Evolutionary conservation across 202 grass and related monocot genomes (phyloP).

Genomic region (Panicum virgatum): DNA sequence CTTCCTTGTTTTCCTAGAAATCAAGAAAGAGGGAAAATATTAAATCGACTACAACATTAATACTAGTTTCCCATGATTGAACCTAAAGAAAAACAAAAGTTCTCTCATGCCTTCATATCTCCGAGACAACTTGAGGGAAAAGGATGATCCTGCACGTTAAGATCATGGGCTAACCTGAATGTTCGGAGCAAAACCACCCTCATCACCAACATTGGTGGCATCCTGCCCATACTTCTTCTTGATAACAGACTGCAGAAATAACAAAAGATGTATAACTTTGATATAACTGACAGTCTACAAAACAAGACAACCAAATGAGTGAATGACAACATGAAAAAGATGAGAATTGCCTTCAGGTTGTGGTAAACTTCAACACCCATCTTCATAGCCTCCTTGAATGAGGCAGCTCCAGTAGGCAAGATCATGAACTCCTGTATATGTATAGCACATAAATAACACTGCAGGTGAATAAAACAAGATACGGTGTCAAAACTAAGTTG

Average conservation of each 20-base stretch:
- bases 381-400: slow-evolving; percentile 97
- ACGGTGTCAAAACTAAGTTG: background rate
- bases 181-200: slow-evolving; percentile 96
- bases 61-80: background rate
- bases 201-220: slow-evolving; percentile 94
- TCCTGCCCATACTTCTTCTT: slow-evolving; percentile 99
- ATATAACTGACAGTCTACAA: background rate
- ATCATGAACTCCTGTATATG: slow-evolving; percentile 90
- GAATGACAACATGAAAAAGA: too few species aligned
- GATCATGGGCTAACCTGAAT: slow-evolving; percentile 61
- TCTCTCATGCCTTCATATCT: too few species aligned
- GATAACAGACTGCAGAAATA: slow-evolving; percentile 60
- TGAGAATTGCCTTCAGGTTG: slow-evolving; percentile 62
- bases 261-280: background rate
- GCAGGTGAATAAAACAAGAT: background rate
- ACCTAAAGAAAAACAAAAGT: background rate
- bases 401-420: slow-evolving; percentile 83
- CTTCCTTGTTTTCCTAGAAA: slow-evolving; percentile 91
- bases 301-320: background rate
- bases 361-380: slow-evolving; percentile 98
- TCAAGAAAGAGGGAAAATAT: background rate
- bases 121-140: background rate
- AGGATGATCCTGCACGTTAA: background rate
- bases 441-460: background rate
- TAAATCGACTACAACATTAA: background rate